Evolutionary conservation across 1,284 basidiomycete genomes (phyloP), one percentile per base, ranked within the genome.

Genomic region (Microbotryum silenes-acaulis): DNA sequence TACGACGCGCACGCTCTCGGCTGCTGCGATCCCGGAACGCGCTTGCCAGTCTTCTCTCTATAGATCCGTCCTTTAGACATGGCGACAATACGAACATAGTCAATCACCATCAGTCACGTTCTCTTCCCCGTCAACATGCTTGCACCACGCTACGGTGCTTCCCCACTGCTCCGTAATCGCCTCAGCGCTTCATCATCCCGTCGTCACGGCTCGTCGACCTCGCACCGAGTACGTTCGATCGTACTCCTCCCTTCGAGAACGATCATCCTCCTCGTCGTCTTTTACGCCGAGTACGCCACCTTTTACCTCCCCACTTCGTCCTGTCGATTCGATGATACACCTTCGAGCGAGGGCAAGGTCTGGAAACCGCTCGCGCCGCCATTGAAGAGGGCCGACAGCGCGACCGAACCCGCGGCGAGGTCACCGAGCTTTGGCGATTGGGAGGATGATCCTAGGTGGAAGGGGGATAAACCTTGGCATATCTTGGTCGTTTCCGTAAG

Each of bases 401-500:
- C 37, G 12, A 42, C 37, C 37, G 37, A 42, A 42, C 37, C 37
- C 14, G 37, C 37, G 4, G 37, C 37, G 12, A 42, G 37, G 0
- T 42, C 37, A 3, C 37, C 37, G 12, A 42, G 37, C 16, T 42
- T 42, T 37, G 18, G 21, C 20, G 55, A 51, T 1, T 60, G 58
- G 64, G 12, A 4, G 2, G 54, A 23, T 37, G 57, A 55, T 6
- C 16, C 45, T 4, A 12, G 6, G n/a, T 14, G 10, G 56, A 63
- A 29, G 33, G 56, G 61, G 27, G 57, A 62, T 18, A 62, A 62
- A 10, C 80, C 82, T 16, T 81, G 82, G 6, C 87, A 85, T 67
- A 77, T 90, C 31, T 79, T 91, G 18, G 78, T 92, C 56, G 72
- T 91, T 9, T 61, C 68, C 6, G 37, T 42, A 42, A 16, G 37